These are phyloP conservation scores for Penicillium antarcticum DNA, from an alignment of 495 filamentous ascomycete genomes.

Conservation along the genomic window DNA sequence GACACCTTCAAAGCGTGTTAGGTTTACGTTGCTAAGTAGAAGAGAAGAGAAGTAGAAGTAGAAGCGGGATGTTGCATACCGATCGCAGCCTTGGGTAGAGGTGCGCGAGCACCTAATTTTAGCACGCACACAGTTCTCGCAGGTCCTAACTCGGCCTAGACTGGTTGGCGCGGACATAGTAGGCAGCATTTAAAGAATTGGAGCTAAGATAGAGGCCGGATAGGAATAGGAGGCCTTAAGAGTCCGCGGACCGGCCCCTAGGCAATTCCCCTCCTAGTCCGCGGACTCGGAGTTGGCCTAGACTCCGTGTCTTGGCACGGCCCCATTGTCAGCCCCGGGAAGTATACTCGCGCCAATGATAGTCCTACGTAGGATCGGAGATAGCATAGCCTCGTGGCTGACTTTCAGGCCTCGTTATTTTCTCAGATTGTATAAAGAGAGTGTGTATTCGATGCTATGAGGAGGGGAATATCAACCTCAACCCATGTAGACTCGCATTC, in stretches of 20 bases:
- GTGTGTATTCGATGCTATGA: too few relatives aligned
- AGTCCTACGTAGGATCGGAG: slow-evolving; percentile 6
- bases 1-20: slow-evolving; percentile 3
- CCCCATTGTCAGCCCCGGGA: neutral
- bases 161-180: neutral
- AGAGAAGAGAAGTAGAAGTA: neutral
- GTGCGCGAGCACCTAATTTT: slow-evolving; percentile 16
- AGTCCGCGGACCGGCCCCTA: too few relatives aligned
- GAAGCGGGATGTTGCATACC: slow-evolving; percentile 6
- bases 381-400: slow-evolving; percentile 7
- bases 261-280: too few relatives aligned
- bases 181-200: too few relatives aligned
- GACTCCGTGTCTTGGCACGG: slow-evolving; percentile 9
- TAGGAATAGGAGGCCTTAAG: too few relatives aligned
- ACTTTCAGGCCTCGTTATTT: too few relatives aligned
- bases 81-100: slow-evolving; percentile 10
- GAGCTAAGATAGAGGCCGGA: too few relatives aligned
- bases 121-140: slow-evolving; percentile 17
- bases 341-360: slow-evolving; percentile 6
- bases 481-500: too few relatives aligned
- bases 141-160: slow-evolving; percentile 9
- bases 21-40: neutral
- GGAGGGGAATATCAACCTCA: too few relatives aligned
- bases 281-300: too few relatives aligned
- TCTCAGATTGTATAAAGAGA: too few relatives aligned